Base-by-base conservation (phyloP, 1,284 basidiomycete genomes). In the Apiotrichum sp. region DNA sequence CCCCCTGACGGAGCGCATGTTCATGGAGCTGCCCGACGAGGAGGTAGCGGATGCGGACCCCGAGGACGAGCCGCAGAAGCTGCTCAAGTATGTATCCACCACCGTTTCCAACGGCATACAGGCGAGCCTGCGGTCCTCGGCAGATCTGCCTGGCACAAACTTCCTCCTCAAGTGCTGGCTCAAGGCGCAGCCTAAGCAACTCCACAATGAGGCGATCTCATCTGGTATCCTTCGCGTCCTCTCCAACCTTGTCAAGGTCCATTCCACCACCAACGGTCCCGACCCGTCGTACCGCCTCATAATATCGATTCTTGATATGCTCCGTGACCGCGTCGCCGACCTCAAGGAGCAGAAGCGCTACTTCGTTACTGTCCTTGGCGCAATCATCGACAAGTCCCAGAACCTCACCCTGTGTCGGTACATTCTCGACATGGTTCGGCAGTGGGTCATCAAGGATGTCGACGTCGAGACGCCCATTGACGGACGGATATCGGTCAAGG, bases 371-470 rank as follows among this genome's bases (percentile, higher is more conserved):
- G 78, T 80, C 3, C 82, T 97, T 52, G 84, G 86, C 16, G 84
- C 86, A 49, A 81, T 98, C 36, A 86, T 93, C 43, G 95, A 98
- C 67, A 92, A 93, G 73, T 96, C 93, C n/a, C 86, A 88, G 66
- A 95, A 86, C 66, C 69, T 81, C 11, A 78, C 82, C 13, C 81
- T 99, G 1, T 93, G 91, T 72, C 84, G 84, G 10, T 93, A 89
- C 72, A 82, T 98, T 63, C 82, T 99, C 29, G 87, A 92, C 54
- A 84, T 95, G 61, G 84, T 90, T 58, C 84, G 88, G 52, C 86
- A 88, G 47, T 98, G 96, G 95, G 85, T 89, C 46, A 83, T 85
- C 66, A 86, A 86, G 52, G 91, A 93, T 55, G 79, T 84, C 1
- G 89, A 89, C 69, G 22, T 22, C 22, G 22, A 22, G 22, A 22